phyloP scores from a whole-genome alignment of 2,329 filamentous ascomycete genomes.

The Monilinia polystroma region DNA sequence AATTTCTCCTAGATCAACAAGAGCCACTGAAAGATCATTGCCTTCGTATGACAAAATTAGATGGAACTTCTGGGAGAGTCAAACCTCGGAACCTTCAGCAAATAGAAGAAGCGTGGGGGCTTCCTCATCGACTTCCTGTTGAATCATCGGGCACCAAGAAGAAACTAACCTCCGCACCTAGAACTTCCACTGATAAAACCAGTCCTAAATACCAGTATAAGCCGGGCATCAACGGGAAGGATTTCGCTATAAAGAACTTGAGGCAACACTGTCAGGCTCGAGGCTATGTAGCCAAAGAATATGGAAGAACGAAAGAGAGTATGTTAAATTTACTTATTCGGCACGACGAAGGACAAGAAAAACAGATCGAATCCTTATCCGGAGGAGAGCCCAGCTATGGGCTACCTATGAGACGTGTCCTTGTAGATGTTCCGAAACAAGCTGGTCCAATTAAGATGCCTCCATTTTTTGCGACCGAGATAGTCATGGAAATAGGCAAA shows the following conservation, averaged over 20 bases:
- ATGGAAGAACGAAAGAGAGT: background rate
- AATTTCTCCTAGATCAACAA: background rate
- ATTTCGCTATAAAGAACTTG: background rate
- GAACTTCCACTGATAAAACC: background rate
- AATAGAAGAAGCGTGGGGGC: background rate
- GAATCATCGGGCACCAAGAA: background rate
- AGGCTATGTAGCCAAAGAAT: background rate
- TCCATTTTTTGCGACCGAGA: background rate
- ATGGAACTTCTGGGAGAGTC: slow-evolving; percentile 6
- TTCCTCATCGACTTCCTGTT: background rate
- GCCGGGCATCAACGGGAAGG: accelerated
- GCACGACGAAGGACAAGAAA: background rate
- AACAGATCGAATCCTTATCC: too few relatives aligned
- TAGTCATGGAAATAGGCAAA: slow-evolving; percentile 8
- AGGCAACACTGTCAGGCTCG: slow-evolving; percentile 1
- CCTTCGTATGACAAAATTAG: background rate
- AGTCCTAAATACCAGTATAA: background rate
- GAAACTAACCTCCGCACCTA: accelerated
- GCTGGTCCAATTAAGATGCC: slow-evolving; percentile 5
- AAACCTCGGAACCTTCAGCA: slow-evolving; percentile 8
- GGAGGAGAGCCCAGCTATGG: accelerated
- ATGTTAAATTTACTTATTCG: background rate
- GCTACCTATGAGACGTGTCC: background rate
- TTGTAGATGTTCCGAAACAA: background rate
- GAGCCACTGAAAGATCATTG: background rate